Percentiles rank a stretch among this genome's conserved stretches.
Evolutionary conservation across 78 protist genomes (phyloP).

Genomic region (Dictyostelium capitatum): DNA sequence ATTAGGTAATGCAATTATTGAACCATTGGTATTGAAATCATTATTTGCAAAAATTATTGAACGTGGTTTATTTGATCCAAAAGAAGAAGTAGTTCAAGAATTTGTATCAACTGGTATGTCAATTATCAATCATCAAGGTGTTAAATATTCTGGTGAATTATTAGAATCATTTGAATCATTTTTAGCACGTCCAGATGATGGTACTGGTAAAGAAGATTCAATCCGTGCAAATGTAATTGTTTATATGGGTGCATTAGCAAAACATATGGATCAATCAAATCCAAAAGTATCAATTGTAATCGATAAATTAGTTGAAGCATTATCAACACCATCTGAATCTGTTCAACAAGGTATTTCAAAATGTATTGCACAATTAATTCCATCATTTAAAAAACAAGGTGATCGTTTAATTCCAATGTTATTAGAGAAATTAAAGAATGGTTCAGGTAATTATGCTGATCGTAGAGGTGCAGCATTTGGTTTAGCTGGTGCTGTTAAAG

Average conservation of each 20-base stretch:
- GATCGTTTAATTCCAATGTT: slow-evolving; percentile 66
- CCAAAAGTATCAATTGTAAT: slow-evolving; percentile 58
- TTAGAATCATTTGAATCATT: slow-evolving; percentile 46
- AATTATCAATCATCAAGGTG: slow-evolving; percentile 44
- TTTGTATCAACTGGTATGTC: slow-evolving; percentile 39
- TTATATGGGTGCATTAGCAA: slow-evolving; percentile 81
- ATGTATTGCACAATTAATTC: slow-evolving; percentile 61
- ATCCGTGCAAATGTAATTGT: slow-evolving; percentile 71
- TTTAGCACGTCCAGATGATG: slow-evolving; percentile 62
- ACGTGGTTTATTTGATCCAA: slow-evolving; percentile 56
- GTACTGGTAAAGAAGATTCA: slow-evolving; percentile 57
- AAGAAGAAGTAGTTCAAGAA: slow-evolving; percentile 35
- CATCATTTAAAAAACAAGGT: slow-evolving; percentile 60
- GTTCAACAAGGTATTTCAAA: slow-evolving; percentile 76
- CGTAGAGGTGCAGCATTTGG: slow-evolving; percentile 94
- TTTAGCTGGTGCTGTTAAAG: slow-evolving; percentile 94
- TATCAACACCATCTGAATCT: slow-evolving; percentile 73
- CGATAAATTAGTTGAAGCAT: slow-evolving; percentile 46
- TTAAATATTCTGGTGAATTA: slow-evolving; percentile 1
- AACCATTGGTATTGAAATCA: slow-evolving; percentile 1
- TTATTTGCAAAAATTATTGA: slow-evolving; percentile 53
- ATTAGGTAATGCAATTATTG: slow-evolving; percentile 34
- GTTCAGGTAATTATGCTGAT: slow-evolving; percentile 36
- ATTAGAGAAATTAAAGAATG: slow-evolving; percentile 22
- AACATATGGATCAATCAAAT: slow-evolving; percentile 75